These are phyloP conservation scores for Ganoderma leucocontextum DNA, from an alignment of 1,284 basidiomycete species.

Conservation along the genomic window DNA sequence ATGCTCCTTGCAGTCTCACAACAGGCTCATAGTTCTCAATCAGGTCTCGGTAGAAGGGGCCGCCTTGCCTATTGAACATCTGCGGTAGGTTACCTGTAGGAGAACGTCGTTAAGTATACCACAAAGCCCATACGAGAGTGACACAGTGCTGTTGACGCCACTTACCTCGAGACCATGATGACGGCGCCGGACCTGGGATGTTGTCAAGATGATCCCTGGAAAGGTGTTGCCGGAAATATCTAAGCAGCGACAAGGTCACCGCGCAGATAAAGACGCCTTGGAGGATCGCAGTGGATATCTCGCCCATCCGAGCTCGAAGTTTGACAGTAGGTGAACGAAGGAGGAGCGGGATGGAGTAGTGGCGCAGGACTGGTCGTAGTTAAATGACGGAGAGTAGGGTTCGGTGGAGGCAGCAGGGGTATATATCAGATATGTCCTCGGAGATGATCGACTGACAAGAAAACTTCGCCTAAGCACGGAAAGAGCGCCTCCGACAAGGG, in stretches of 20 bases:
- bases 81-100: conserved; percentile 31
- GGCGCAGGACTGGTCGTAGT: conserved; percentile 18
- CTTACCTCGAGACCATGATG: conserved; percentile 33
- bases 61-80: conserved; percentile 29
- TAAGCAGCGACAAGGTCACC: conserved; percentile 27
- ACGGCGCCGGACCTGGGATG: conserved; percentile 33
- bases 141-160: not conserved
- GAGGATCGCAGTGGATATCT: conserved; percentile 24
- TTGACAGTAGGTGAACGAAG: conserved; percentile 25
- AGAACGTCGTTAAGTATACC: not conserved
- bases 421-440: conserved; percentile 32
- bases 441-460: conserved; percentile 30
- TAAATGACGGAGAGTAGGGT: conserved; percentile 22
- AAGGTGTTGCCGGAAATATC: conserved; percentile 25
- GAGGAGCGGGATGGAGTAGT: conserved; percentile 22
- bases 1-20: conserved; percentile 30
- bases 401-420: conserved; percentile 19
- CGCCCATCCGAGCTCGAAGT: conserved; percentile 19
- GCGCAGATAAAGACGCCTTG: conserved; percentile 30
- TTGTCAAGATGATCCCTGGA: conserved; percentile 32
- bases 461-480: conserved; percentile 19
- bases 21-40: conserved; percentile 34
- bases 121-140: not conserved
- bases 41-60: conserved; percentile 29
- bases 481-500: conserved; percentile 13